Base-by-base conservation (phyloP, 2,329 filamentous ascomycete species). In the Aspergillus terreus region DNA sequence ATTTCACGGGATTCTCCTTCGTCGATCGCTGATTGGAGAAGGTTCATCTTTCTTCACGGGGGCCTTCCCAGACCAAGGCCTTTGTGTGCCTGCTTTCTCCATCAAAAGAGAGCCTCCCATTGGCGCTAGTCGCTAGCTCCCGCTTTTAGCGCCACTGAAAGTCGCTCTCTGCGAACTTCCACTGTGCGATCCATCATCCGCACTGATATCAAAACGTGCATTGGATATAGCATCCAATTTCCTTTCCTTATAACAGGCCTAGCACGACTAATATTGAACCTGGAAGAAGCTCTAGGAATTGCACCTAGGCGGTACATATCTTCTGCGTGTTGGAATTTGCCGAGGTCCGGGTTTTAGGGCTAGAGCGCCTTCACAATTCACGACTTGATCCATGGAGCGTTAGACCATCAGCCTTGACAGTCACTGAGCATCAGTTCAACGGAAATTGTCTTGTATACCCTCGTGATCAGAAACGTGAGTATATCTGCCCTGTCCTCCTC, bases 81-180 rank as follows among this genome's bases (percentile, higher is more conserved):
- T 36, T 23, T 38, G 32, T 21, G 35, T n/a, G 35, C 35, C 35
- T 38, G 35, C 12, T 38, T n/a, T 38, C 7, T 9, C 27, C 27
- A 2, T 38, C 12, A 11, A 15, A 25, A 47, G 10, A 47, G 6
- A 11, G 9, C 23, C 23, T n/a, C 25, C 7, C 4, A n/a, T 43
- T 23, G 25, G 41, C 38, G 46, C 46, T 48, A 43, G 21, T 12
- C 19, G n/a, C n/a, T 48, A 48, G 46, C 27, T 25, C 46, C 46
- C 46, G 46, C 46, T 33, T 30, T 48, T 48, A 48, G 38, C 38
- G 46, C 12, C 23, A n/a, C 12, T 43, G n/a, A 4, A 11, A 42
- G 40, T 42, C 19, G 14, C 41, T 33, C 15, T 33, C 36, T 48
- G 41, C 27, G 27, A 6, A 42, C 19, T 11, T 12, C 40, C n/a